Percentiles rank a stretch among this genome's conserved stretches.
phyloP scores from a whole-genome alignment of 169 alveolate species.

The Toxoplasma gondii region DNA sequence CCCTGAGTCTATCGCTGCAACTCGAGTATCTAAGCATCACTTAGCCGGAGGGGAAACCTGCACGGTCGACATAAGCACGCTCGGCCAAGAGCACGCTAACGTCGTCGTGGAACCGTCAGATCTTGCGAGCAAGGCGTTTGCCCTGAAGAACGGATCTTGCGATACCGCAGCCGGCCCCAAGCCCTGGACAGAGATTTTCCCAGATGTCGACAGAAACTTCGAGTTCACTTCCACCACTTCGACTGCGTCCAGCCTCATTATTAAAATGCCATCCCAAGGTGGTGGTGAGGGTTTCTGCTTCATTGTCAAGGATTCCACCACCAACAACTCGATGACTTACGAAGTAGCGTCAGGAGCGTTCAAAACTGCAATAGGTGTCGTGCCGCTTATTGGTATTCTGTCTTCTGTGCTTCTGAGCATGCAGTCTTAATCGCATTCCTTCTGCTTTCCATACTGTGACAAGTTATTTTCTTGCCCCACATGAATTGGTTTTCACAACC shows the following conservation, averaged over 20 bases:
- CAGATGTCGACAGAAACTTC: not conserved
- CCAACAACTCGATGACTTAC: not conserved
- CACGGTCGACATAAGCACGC: not conserved
- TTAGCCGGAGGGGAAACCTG: not conserved
- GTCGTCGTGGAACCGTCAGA: not conserved
- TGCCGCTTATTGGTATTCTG: not conserved
- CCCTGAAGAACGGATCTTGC: not conserved
- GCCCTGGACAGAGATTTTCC: not conserved
- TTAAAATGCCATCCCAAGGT: not conserved
- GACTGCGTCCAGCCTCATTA: not conserved
- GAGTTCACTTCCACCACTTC: not conserved
- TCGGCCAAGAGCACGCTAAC: not conserved
- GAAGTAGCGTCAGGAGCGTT: not conserved
- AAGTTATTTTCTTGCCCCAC: not conserved
- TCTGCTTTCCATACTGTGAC: no score
- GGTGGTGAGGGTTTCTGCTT: not conserved
- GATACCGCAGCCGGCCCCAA: not conserved
- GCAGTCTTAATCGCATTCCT: not conserved
- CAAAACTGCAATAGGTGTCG: not conserved
- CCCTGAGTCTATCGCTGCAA: not conserved
- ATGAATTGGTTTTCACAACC: no score
- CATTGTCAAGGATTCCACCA: not conserved
- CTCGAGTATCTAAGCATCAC: not conserved
- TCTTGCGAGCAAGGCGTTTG: not conserved
- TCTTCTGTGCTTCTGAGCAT: not conserved